A percentile compares a stretch with the other conserved stretches of the same genome.
These are phyloP conservation scores for Cucumis sativus DNA, from an alignment of 306 rosid genomes.

Conservation along the genomic window DNA sequence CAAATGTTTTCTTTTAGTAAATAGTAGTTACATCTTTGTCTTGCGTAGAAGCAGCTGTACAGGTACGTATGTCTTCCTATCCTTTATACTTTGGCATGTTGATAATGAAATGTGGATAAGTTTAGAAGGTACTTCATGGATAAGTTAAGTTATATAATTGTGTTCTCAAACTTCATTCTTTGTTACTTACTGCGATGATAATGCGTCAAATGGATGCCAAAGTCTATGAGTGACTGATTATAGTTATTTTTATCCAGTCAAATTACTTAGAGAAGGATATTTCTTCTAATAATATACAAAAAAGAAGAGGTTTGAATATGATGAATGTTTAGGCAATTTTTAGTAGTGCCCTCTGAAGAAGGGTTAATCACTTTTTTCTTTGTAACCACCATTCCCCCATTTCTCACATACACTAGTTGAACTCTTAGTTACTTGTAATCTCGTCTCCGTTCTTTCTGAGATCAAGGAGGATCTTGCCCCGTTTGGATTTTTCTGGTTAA, in stretches of 20 bases:
- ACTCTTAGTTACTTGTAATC: neutral
- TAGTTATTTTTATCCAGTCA: neutral
- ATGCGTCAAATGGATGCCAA: neutral
- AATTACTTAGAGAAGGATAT: neutral
- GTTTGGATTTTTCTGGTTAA: neutral
- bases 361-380: neutral
- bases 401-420: neutral
- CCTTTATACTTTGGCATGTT: neutral
- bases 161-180: no score
- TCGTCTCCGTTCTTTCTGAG: neutral
- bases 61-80: constrained; percentile 33
- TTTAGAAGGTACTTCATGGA: no score
- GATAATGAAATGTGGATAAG: neutral
- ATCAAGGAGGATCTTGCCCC: neutral
- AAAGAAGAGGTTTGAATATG: neutral
- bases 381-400: neutral
- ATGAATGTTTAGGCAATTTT: neutral
- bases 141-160: no score
- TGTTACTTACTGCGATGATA: neutral
- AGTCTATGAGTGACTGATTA: neutral
- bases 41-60: constrained; percentile 34
- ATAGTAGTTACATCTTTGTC: neutral
- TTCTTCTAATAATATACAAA: neutral
- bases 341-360: neutral
- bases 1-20: constrained; percentile 15